phyloP scores from a whole-genome alignment of 2,329 filamentous ascomycete genomes.

The Stachybotrys echinatus region DNA sequence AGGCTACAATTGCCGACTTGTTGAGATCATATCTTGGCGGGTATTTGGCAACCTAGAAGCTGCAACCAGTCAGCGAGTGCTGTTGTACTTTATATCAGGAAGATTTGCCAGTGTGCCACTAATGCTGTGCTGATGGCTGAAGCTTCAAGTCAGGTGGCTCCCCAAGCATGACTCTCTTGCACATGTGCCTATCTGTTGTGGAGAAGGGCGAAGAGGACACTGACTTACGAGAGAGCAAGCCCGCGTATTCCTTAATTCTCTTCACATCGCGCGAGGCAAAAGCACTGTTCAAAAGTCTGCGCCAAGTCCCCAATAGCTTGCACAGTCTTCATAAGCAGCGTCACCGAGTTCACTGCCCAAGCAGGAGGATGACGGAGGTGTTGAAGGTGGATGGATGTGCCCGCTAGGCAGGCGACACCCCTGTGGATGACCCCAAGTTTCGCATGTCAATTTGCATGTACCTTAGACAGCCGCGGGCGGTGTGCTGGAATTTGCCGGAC shows the following conservation, averaged over 20 bases:
- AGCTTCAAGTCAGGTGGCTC: conserved; percentile 1
- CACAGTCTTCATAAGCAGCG: too few species aligned
- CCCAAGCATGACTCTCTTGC: conserved; percentile 1
- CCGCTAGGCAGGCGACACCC: too few species aligned
- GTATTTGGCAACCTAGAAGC: conserved; percentile 12
- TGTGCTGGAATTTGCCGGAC: too few species aligned
- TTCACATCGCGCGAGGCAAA: background rate
- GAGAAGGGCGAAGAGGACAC: background rate
- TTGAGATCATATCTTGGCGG: background rate
- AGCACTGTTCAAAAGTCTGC: background rate
- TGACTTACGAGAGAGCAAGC: background rate
- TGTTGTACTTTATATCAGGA: background rate
- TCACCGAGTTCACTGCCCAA: too few species aligned
- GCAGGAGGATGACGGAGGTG: too few species aligned
- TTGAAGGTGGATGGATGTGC: too few species aligned
- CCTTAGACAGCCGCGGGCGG: too few species aligned
- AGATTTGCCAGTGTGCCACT: too few species aligned
- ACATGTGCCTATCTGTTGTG: background rate
- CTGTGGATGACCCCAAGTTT: too few species aligned
- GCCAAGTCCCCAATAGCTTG: background rate
- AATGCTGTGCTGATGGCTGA: too few species aligned
- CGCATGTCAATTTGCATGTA: too few species aligned
- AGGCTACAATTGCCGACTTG: background rate
- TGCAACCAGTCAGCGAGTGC: background rate
- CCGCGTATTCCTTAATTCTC: background rate